Evolutionary conservation across 2,329 filamentous ascomycete species (phyloP).

Genomic region (Curvularia sp.): DNA sequence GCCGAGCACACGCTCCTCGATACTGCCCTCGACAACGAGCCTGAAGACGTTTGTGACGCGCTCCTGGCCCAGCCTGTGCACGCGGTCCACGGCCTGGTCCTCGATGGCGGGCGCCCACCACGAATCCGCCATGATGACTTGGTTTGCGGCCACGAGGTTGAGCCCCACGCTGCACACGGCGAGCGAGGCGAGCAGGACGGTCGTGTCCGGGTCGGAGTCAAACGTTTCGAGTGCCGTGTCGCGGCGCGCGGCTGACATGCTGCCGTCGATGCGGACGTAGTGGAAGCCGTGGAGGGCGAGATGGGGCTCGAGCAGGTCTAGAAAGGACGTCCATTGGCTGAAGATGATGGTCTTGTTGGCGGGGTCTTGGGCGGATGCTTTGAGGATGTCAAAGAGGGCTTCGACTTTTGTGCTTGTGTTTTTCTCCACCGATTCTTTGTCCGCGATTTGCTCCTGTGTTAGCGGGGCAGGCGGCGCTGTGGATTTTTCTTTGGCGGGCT

Average conservation of each 20-base stretch:
- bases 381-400: conserved; percentile 76
- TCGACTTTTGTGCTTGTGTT: conserved; percentile 81
- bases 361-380: conserved; percentile 68
- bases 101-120: conserved; percentile 95
- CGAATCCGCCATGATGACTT: conserved; percentile 81
- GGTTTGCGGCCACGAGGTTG: conserved; percentile 85
- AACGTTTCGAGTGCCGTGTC: conserved; percentile 74
- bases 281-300: conserved; percentile 67
- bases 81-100: conserved; percentile 87
- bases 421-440: conserved; percentile 60
- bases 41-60: conserved; percentile 80
- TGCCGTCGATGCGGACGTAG: conserved; percentile 79
- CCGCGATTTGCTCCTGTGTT: conserved; percentile 53
- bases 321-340: conserved; percentile 78
- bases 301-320: conserved; percentile 74
- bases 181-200: conserved; percentile 81
- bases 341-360: conserved; percentile 75
- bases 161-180: conserved; percentile 84
- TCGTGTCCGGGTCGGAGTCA: conserved; percentile 70
- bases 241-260: conserved; percentile 74
- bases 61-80: conserved; percentile 84
- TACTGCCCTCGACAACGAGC: conserved; percentile 78
- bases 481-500: conserved; percentile 65
- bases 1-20: conserved; percentile 81
- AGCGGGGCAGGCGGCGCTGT: conserved; percentile 24